Evolutionary conservation across 2,329 filamentous ascomycete species (phyloP).

Genomic region (Pezicula rhizophila): DNA sequence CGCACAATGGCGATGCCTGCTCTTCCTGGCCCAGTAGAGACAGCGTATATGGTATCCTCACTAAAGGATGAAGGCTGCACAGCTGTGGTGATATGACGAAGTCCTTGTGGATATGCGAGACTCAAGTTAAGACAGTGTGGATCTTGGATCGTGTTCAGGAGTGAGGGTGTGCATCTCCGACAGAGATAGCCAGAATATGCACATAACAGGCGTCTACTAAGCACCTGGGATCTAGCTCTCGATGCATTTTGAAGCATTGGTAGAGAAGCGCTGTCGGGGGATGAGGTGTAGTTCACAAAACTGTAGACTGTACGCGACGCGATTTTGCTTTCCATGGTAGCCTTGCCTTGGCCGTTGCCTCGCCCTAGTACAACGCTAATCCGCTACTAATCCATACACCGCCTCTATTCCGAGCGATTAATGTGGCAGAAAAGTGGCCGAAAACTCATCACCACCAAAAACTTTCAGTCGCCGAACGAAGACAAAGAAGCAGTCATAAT

Average conservation of each 20-base stretch:
- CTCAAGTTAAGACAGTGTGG: not conserved
- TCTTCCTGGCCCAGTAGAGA: slow-evolving; percentile 79
- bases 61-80: not conserved
- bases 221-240: not conserved
- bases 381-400: not conserved
- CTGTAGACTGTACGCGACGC: not conserved
- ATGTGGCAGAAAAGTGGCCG: not conserved
- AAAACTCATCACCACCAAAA: not conserved
- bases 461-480: not conserved
- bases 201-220: not conserved
- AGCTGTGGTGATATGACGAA: not conserved
- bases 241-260: slow-evolving; percentile 2
- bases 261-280: not conserved
- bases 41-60: slow-evolving; percentile 74
- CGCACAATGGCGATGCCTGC: slow-evolving; percentile 89
- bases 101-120: not conserved
- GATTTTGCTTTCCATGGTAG: no score
- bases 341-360: not conserved
- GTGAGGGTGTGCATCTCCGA: not conserved
- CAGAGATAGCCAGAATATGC: not conserved
- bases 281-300: no score
- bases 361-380: not conserved
- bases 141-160: not conserved
- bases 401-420: no score
- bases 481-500: slow-evolving; percentile 5